phyloP scores from a whole-genome alignment of 192 early-diverging fungal genomes.

The Coemansia reversa region DNA sequence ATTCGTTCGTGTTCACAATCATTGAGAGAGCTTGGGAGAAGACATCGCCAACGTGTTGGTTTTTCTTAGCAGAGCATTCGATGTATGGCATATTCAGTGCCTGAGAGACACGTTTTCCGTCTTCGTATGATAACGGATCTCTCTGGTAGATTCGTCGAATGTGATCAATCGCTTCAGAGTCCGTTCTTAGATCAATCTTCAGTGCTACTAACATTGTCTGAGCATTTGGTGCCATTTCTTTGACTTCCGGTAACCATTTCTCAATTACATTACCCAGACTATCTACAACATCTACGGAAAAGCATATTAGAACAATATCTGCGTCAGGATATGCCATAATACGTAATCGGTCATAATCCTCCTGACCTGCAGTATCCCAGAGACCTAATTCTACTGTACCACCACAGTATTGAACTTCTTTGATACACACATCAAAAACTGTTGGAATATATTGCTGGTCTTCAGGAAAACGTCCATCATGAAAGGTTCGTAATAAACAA shows the following conservation, averaged over 20 bases:
- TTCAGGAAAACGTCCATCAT: conserved; percentile 80
- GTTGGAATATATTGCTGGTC: conserved; percentile 76
- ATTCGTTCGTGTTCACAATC: conserved; percentile 11
- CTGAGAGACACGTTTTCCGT: conserved; percentile 65
- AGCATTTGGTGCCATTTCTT: conserved; percentile 50
- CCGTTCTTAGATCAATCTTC: conserved; percentile 51
- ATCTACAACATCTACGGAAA: conserved; percentile 79
- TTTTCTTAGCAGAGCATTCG: conserved; percentile 71
- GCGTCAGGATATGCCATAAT: conserved; percentile 89
- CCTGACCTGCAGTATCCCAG: conserved; percentile 98
- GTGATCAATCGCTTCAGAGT: conserved; percentile 30
- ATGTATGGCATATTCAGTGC: conserved; percentile 74
- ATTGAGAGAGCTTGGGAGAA: conserved; percentile 41
- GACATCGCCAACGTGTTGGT: conserved; percentile 38
- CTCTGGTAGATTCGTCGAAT: conserved; percentile 53
- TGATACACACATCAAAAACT: conserved; percentile 91
- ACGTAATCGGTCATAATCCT: conserved; percentile 94
- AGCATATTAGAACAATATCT: conserved; percentile 91
- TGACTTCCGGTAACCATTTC: conserved; percentile 44
- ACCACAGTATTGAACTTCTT: conserved; percentile 83
- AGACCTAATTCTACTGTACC: conserved; percentile 78
- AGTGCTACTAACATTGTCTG: conserved; percentile 34
- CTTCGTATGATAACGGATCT: conserved; percentile 11
- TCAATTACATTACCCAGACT: conserved; percentile 75
- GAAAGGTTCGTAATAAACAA: conserved; percentile 81